Conservation (phyloP, 148 eudicot genomes). For the Euryodendron excelsum region DNA sequence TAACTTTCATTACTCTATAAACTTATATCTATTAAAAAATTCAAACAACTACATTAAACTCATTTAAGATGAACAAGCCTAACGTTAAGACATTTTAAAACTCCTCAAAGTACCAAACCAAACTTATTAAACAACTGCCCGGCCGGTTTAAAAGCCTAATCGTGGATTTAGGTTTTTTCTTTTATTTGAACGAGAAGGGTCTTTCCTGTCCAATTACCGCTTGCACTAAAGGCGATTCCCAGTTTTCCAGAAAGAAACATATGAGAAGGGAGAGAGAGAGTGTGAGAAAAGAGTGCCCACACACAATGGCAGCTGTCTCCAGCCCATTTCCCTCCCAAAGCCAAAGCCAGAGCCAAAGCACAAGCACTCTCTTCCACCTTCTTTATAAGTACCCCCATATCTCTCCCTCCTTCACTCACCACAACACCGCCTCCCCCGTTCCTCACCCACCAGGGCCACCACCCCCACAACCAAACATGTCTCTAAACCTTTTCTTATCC, state of each 20-base stretch:
- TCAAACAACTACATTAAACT: too few species aligned
- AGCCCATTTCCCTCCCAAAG: slow-evolving; percentile 22
- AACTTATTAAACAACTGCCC: too few species aligned
- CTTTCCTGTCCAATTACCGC: slow-evolving; percentile 3
- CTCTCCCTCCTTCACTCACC: not conserved
- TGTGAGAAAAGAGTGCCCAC: not conserved
- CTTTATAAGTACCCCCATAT: not conserved
- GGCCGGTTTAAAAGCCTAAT: too few species aligned
- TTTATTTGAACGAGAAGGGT: slow-evolving; percentile 3
- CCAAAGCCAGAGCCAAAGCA: not conserved
- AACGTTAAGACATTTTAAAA: too few species aligned
- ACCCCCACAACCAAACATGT: slow-evolving; percentile 17
- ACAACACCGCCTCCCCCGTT: not conserved
- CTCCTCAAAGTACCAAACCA: too few species aligned
- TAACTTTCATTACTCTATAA: too few species aligned
- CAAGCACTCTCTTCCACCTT: not conserved
- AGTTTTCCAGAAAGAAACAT: slow-evolving; percentile 15
- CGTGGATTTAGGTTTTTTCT: too few species aligned
- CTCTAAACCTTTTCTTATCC: slow-evolving; percentile 8
- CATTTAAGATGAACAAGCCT: too few species aligned
- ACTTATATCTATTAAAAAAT: too few species aligned
- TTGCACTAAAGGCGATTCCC: slow-evolving; percentile 19
- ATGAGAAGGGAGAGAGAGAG: not conserved
- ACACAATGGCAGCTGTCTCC: slow-evolving; percentile 26
- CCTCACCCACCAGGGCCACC: not conserved